A percentile compares a stretch with the other conserved stretches of the same genome.
Conservation (phyloP, 179 eudicot species). For the Corrigiola litoralis region DNA sequence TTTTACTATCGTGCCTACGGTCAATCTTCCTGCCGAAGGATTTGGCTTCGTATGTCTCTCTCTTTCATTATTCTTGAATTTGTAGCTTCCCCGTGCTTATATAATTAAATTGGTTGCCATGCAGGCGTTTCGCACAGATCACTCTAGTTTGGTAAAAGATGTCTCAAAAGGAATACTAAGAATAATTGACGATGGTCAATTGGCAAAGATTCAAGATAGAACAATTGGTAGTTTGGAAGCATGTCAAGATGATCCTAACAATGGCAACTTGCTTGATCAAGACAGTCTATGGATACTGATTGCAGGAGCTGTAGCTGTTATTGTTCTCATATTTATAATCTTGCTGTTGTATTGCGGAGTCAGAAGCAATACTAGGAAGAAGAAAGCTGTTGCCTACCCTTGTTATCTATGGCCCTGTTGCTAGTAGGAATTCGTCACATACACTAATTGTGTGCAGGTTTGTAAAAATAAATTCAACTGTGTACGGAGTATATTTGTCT, state of each 20-base stretch:
- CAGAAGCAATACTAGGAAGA: not conserved
- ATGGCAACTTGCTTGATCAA: not conserved
- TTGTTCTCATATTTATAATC: slow-evolving; percentile 4
- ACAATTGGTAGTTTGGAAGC: slow-evolving; percentile 21
- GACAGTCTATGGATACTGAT: slow-evolving; percentile 21
- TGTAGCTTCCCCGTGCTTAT: not conserved
- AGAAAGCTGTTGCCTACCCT: slow-evolving; percentile 15
- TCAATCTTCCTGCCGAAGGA: slow-evolving; percentile 15
- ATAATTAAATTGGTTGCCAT: not conserved
- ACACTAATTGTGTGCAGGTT: not conserved
- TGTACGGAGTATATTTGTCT: too few species aligned
- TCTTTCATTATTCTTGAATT: not conserved
- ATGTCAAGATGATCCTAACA: slow-evolving; percentile 11
- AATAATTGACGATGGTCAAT: slow-evolving; percentile 4
- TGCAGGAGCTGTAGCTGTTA: slow-evolving; percentile 15
- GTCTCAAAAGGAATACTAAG: slow-evolving; percentile 17
- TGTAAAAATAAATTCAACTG: too few species aligned
- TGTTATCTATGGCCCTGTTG: slow-evolving; percentile 18
- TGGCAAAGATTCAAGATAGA: slow-evolving; percentile 16
- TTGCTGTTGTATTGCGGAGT: slow-evolving; percentile 15
- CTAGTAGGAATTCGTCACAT: not conserved
- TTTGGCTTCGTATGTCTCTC: slow-evolving; percentile 20
- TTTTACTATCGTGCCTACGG: not conserved
- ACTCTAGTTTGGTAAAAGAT: not conserved
- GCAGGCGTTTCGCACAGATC: slow-evolving; percentile 12